Evolutionary conservation across 352 stramenopile species (phyloP).

Genomic region (Globisporangium viniferum): DNA sequence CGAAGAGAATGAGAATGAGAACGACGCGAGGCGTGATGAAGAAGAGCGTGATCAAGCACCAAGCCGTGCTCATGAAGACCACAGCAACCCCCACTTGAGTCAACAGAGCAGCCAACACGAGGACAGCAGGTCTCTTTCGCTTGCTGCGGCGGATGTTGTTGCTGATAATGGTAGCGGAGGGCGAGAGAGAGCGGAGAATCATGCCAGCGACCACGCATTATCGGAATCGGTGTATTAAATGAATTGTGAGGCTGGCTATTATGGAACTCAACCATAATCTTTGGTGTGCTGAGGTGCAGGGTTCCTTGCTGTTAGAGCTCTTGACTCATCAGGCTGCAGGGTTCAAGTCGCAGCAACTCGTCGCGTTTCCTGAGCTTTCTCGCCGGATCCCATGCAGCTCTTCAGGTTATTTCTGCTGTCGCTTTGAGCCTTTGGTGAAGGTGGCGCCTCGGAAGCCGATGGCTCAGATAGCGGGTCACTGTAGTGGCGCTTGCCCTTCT

Average conservation of each 20-base stretch:
- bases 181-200: not conserved
- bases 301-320: not conserved
- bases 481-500: slow-evolving; percentile 65
- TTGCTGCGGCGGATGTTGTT: not conserved
- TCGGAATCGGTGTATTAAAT: slow-evolving; percentile 17
- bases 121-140: not conserved
- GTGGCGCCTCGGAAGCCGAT: not conserved
- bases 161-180: not conserved
- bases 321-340: not conserved
- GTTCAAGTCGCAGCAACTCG: not conserved
- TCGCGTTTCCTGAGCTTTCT: not conserved
- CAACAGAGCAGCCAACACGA: not conserved
- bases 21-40: not conserved
- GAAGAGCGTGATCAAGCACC: not conserved
- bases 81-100: not conserved
- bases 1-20: not conserved
- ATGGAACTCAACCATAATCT: too few relatives aligned
- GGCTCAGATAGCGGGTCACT: not conserved
- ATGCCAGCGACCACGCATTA: slow-evolving; percentile 9
- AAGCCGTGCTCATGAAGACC: too few relatives aligned
- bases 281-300: not conserved
- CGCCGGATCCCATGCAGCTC: not conserved
- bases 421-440: not conserved
- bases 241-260: not conserved
- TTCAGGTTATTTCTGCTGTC: not conserved